A percentile compares a stretch with the other conserved stretches of the same genome.
Evolutionary conservation across 1,284 basidiomycete genomes (phyloP).

Genomic region (Clitocybe nebularis): DNA sequence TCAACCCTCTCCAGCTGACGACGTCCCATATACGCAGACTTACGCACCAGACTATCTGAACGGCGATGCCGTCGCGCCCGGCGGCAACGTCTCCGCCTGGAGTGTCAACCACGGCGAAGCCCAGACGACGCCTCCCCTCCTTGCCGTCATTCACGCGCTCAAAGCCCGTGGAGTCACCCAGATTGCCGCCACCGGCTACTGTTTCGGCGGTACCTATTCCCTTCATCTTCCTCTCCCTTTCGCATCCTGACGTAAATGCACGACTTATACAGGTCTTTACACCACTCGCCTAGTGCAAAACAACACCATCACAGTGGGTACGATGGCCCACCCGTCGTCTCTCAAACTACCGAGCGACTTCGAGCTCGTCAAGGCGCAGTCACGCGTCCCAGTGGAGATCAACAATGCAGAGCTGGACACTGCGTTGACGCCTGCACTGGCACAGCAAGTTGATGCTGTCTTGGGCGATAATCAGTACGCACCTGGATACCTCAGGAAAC

Average conservation of each 20-base stretch:
- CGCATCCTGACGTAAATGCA: neutral
- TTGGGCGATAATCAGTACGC: conserved; percentile 12
- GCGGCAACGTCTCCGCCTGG: conserved; percentile 15
- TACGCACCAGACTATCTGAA: conserved; percentile 16
- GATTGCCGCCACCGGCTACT: conserved; percentile 14
- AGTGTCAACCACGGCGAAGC: conserved; percentile 13
- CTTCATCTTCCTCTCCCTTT: neutral
- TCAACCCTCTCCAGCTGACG: too few relatives aligned
- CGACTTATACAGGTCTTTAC: conserved; percentile 9
- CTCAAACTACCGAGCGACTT: conserved; percentile 14
- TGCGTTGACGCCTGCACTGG: conserved; percentile 11
- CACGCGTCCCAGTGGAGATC: conserved; percentile 14
- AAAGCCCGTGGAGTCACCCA: conserved; percentile 11
- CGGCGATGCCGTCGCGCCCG: conserved; percentile 13
- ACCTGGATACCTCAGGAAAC: conserved; percentile 14
- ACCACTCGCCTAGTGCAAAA: conserved; percentile 15
- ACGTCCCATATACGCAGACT: too few relatives aligned
- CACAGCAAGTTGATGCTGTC: conserved; percentile 12
- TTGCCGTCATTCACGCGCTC: conserved; percentile 14
- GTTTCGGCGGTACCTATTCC: conserved; percentile 13
- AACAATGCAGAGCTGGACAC: conserved; percentile 15
- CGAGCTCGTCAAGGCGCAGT: conserved; percentile 10
- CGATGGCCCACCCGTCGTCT: conserved; percentile 16
- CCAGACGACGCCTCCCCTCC: conserved; percentile 14
- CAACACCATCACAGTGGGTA: conserved; percentile 15